A percentile compares a stretch with the other conserved stretches of the same genome.
phyloP scores from a whole-genome alignment of 345 rosid species.

The Euphorbia lathyris region DNA sequence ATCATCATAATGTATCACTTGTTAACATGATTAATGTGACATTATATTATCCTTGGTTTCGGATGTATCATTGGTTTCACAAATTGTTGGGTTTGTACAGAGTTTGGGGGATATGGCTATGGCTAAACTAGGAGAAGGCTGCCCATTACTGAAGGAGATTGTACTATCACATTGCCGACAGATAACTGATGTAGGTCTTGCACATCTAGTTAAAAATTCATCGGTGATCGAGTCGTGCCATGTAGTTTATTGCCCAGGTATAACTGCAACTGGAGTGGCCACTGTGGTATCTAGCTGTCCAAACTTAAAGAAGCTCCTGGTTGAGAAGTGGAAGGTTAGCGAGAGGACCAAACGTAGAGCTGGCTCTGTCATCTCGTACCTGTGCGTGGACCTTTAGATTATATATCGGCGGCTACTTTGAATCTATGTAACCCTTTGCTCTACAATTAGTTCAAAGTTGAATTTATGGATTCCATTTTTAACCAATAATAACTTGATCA shows the following conservation, averaged over 20 bases:
- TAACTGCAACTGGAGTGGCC: constrained; percentile 77
- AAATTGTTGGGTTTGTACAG: constrained; percentile 31
- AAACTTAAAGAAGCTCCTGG: constrained; percentile 70
- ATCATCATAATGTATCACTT: background rate
- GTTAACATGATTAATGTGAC: background rate
- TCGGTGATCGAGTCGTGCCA: constrained; percentile 67
- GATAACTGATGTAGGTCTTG: constrained; percentile 67
- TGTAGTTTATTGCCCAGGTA: constrained; percentile 73
- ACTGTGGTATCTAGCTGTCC: constrained; percentile 78
- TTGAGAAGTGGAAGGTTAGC: constrained; percentile 89
- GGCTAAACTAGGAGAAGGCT: constrained; percentile 80
- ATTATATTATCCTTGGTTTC: background rate
- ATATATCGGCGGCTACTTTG: background rate
- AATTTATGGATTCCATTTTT: background rate
- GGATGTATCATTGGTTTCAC: background rate
- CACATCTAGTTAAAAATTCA: constrained; percentile 67
- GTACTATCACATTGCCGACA: constrained; percentile 83
- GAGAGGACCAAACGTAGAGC: constrained; percentile 77
- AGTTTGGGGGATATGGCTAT: constrained; percentile 71
- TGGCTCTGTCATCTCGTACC: constrained; percentile 67
- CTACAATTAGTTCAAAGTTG: too few species aligned
- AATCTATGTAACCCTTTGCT: background rate
- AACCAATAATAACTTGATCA: background rate
- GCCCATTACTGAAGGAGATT: constrained; percentile 67
- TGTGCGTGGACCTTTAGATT: constrained; percentile 61